phyloP scores from a whole-genome alignment of 2,329 filamentous ascomycete genomes.

The Stachybotrys elegans region DNA sequence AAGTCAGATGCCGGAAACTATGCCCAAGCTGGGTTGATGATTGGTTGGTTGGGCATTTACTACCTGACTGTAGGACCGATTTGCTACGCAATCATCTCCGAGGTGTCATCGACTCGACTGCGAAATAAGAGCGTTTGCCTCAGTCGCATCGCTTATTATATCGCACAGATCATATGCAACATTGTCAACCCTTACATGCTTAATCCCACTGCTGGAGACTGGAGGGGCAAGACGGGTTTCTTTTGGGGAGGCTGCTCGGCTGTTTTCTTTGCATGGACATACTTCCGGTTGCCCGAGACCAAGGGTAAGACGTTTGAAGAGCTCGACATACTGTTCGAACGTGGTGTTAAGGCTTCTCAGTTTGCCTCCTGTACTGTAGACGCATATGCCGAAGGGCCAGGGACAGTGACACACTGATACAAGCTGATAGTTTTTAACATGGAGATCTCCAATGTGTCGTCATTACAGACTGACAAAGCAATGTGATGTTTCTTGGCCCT shows the following conservation, averaged over 20 bases:
- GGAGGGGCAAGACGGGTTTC: constrained; percentile 42
- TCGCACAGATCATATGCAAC: constrained; percentile 41
- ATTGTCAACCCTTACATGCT: constrained; percentile 42
- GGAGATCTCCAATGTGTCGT: neutral
- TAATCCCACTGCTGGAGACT: constrained; percentile 40
- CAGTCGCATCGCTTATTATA: constrained; percentile 42
- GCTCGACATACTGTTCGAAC: constrained; percentile 50
- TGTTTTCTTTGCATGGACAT: constrained; percentile 43
- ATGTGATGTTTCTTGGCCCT: neutral
- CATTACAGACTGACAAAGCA: neutral
- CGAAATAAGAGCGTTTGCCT: constrained; percentile 41
- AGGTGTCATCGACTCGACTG: constrained; percentile 39
- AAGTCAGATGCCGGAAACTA: constrained; percentile 45
- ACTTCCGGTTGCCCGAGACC: constrained; percentile 49
- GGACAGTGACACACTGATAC: neutral
- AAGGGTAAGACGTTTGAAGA: constrained; percentile 49
- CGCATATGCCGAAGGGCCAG: neutral
- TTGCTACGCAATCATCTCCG: constrained; percentile 75
- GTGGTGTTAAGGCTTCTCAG: constrained; percentile 33
- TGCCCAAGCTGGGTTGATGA: constrained; percentile 40
- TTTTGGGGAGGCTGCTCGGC: constrained; percentile 41
- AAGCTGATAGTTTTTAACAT: neutral
- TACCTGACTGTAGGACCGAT: constrained; percentile 44
- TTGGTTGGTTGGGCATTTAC: constrained; percentile 39
- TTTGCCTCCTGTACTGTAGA: constrained; percentile 17